Evolutionary conservation across 345 rosid genomes (phyloP).

Genomic region (Lepidium didymum): DNA sequence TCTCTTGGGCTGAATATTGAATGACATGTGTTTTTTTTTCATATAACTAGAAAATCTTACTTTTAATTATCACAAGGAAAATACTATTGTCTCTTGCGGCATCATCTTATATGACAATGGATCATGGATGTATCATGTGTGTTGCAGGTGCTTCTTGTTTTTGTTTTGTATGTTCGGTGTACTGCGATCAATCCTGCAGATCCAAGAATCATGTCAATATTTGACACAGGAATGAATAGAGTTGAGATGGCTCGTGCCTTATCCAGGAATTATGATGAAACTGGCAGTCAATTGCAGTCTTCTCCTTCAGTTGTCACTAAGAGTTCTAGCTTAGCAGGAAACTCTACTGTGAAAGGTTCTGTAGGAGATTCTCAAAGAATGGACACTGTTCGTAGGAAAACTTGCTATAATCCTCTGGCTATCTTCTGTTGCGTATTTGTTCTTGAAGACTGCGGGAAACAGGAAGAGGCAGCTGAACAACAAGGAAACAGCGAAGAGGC

Average conservation of each 20-base stretch:
- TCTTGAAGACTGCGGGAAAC: constrained; percentile 76
- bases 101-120: neutral
- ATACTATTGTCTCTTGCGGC: constrained; percentile 30
- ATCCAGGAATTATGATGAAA: constrained; percentile 43
- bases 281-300: constrained; percentile 43
- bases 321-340: constrained; percentile 50
- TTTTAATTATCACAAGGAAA: constrained; percentile 28
- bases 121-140: neutral
- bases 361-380: constrained; percentile 39
- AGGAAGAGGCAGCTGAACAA: constrained; percentile 43
- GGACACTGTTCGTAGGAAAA: constrained; percentile 27
- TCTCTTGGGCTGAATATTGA: neutral
- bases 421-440: constrained; percentile 64
- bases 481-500: constrained; percentile 56
- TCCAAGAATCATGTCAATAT: constrained; percentile 88
- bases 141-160: constrained; percentile 76
- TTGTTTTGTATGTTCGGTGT: constrained; percentile 84
- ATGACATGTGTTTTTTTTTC: neutral
- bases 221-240: constrained; percentile 28
- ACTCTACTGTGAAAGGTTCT: constrained; percentile 64
- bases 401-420: constrained; percentile 36
- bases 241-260: constrained; percentile 28
- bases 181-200: constrained; percentile 96
- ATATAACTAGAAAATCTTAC: neutral
- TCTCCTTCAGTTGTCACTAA: constrained; percentile 66